phyloP scores from a whole-genome alignment of 1,139 yeast genomes.

The Wickerhamomyces sp. region DNA sequence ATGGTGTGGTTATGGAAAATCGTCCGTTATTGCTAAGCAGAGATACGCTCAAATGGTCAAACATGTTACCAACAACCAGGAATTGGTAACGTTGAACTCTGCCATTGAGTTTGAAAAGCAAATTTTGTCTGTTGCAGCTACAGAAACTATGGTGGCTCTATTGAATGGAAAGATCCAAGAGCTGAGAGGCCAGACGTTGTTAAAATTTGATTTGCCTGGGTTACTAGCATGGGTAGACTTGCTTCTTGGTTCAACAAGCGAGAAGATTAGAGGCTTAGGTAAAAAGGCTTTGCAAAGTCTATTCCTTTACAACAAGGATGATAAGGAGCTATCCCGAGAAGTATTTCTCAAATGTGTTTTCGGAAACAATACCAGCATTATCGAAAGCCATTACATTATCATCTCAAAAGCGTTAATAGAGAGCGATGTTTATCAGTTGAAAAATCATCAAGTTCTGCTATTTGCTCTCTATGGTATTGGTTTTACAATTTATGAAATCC shows the following conservation, averaged over 20 bases:
- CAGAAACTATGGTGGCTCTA: conserved; percentile 80
- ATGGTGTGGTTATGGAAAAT: conserved; percentile 91
- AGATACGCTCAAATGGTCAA: conserved; percentile 62
- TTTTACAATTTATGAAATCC: conserved; percentile 52
- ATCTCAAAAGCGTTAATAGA: conserved; percentile 58
- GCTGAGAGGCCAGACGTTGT: conserved; percentile 39
- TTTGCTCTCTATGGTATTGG: conserved; percentile 69
- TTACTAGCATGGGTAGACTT: conserved; percentile 78
- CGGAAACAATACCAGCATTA: conserved; percentile 46
- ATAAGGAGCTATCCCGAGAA: conserved; percentile 53
- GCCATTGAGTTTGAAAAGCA: conserved; percentile 80
- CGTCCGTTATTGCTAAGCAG: conserved; percentile 54
- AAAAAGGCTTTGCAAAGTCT: conserved; percentile 68
- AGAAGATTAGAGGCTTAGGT: conserved; percentile 60
- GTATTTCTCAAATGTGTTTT: conserved; percentile 68
- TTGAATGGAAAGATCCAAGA: conserved; percentile 64
- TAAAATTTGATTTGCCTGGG: conserved; percentile 68
- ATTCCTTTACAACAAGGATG: conserved; percentile 53
- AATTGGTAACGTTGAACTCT: conserved; percentile 56
- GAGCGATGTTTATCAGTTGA: conserved; percentile 37
- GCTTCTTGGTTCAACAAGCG: conserved; percentile 55
- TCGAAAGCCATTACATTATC: conserved; percentile 67
- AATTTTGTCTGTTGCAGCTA: conserved; percentile 64
- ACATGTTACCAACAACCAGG: conserved; percentile 40
- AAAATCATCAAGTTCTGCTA: conserved; percentile 57